Evolutionary conservation across 2,329 filamentous ascomycete species (phyloP).

Genomic region (Nemania sp.): DNA sequence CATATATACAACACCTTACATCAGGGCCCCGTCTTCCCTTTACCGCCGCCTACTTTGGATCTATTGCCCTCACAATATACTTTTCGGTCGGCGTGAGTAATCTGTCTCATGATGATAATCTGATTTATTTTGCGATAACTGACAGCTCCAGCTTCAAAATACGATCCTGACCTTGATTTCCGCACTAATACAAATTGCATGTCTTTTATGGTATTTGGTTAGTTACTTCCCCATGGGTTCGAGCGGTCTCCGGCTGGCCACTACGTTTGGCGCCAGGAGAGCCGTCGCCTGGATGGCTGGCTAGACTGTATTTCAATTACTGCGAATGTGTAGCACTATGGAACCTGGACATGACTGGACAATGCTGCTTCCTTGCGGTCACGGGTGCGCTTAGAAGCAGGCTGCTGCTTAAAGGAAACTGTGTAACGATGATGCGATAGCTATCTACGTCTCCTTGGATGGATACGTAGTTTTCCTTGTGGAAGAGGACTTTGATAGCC

Average conservation of each 20-base stretch:
- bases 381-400: not conserved
- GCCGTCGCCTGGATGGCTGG: constrained; percentile 88
- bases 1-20: constrained; percentile 81
- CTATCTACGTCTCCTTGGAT: not conserved
- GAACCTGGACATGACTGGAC: constrained; percentile 10
- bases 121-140: constrained; percentile 19
- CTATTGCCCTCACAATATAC: constrained; percentile 86
- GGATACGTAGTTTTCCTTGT: not conserved
- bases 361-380: not conserved
- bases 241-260: constrained; percentile 82
- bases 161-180: constrained; percentile 85
- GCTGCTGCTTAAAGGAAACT: not conserved
- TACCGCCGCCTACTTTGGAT: constrained; percentile 92
- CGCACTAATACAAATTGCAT: constrained; percentile 80
- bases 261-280: constrained; percentile 81
- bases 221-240: constrained; percentile 99
- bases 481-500: not conserved
- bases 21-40: constrained; percentile 88
- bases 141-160: constrained; percentile 69
- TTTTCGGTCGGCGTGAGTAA: constrained; percentile 87
- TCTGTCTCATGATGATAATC: not conserved
- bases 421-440: not conserved
- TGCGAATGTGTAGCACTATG: constrained; percentile 22
- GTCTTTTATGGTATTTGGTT: constrained; percentile 89
- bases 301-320: constrained; percentile 45